These are phyloP conservation scores for Eimeria acervulina DNA, from an alignment of 169 alveolate genomes.

Conservation along the genomic window DNA sequence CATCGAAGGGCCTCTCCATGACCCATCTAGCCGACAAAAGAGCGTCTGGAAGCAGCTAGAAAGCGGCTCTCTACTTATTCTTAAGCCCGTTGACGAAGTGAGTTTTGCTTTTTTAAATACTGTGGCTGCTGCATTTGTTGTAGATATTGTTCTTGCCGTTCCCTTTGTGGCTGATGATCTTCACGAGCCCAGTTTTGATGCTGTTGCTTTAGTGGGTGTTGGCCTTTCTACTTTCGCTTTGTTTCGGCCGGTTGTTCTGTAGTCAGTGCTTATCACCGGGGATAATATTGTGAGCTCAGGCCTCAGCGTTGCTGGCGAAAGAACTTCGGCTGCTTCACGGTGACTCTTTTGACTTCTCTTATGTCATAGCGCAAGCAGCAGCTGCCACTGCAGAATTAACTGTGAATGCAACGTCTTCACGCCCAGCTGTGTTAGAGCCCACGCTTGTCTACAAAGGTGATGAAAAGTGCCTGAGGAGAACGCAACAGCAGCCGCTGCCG, in stretches of 20 bases:
- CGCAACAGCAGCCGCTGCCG: constrained; percentile 38
- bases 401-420: background rate
- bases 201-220: background rate
- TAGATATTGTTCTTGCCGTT: background rate
- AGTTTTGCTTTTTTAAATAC: background rate
- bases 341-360: constrained; percentile 61
- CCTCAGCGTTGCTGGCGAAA: constrained; percentile 39
- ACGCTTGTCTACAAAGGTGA: background rate
- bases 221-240: background rate
- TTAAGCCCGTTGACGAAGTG: constrained; percentile 62
- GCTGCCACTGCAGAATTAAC: constrained; percentile 14
- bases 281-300: constrained; percentile 19
- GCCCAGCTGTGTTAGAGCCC: background rate
- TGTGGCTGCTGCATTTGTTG: background rate
- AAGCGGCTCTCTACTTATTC: constrained; percentile 64
- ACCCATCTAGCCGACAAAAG: constrained; percentile 49
- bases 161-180: background rate
- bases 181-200: background rate
- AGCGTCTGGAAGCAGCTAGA: constrained; percentile 54
- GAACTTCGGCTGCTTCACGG: constrained; percentile 68
- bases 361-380: constrained; percentile 32
- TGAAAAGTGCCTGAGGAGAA: background rate
- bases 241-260: background rate
- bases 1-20: constrained; percentile 57
- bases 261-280: background rate